Conservation (phyloP, 768 basidiomycete genomes). For the Mycena latifolia region DNA sequence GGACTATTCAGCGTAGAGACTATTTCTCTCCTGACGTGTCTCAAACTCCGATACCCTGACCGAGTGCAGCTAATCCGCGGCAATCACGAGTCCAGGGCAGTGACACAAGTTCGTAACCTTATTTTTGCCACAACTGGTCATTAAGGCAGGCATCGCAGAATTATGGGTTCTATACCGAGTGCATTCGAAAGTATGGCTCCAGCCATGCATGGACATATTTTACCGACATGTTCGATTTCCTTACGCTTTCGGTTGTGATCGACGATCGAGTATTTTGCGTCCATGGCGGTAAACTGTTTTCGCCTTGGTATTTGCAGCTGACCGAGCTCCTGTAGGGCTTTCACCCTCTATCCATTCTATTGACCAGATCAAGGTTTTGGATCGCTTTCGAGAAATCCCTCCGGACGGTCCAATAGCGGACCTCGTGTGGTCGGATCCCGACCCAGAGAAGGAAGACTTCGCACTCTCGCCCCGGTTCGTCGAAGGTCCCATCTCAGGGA, state of each 20-base stretch:
- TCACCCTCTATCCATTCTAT: slow-evolving; percentile 99
- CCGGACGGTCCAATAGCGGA: slow-evolving; percentile 99
- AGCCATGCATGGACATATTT: slow-evolving; percentile 99
- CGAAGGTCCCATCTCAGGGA: slow-evolving; percentile 22
- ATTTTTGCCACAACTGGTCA: slow-evolving; percentile 41
- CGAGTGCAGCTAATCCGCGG: slow-evolving; percentile 97
- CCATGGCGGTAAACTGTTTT: slow-evolving; percentile 81
- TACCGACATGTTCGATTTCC: slow-evolving; percentile 99
- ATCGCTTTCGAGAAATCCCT: slow-evolving; percentile 99
- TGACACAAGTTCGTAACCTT: slow-evolving; percentile 86
- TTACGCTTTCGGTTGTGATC: slow-evolving; percentile 97
- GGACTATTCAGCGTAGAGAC: slow-evolving; percentile 99
- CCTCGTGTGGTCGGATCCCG: slow-evolving; percentile 99
- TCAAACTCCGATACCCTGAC: slow-evolving; percentile 97
- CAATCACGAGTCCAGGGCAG: slow-evolving; percentile 97
- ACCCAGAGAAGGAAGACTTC: slow-evolving; percentile 98
- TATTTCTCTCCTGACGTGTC: slow-evolving; percentile 95
- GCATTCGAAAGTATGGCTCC: slow-evolving; percentile 95
- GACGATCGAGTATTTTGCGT: slow-evolving; percentile 99
- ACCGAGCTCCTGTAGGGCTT: slow-evolving; percentile 67
- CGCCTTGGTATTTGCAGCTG: slow-evolving; percentile 13
- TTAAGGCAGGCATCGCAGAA: slow-evolving; percentile 68
- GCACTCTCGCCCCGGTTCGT: slow-evolving; percentile 96
- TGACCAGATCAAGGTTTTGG: slow-evolving; percentile 99
- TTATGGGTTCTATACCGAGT: slow-evolving; percentile 99